These are phyloP conservation scores for Microdochium nivale DNA, from an alignment of 2,329 filamentous ascomycete genomes.

Conservation along the genomic window DNA sequence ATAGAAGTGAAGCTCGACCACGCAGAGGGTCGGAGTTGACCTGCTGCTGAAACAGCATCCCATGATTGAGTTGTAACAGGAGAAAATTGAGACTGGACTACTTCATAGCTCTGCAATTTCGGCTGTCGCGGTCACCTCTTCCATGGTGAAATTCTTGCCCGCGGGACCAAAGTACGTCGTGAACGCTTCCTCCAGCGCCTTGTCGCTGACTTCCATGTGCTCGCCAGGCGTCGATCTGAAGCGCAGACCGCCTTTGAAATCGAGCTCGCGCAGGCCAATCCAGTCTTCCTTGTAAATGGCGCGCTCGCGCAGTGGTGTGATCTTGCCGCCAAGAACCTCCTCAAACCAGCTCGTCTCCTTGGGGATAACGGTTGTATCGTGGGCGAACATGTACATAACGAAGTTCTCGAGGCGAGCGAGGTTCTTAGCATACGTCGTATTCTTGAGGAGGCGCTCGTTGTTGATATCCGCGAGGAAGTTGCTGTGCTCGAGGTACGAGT, in stretches of 20 bases:
- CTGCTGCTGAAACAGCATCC: background rate
- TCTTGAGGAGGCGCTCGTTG: constrained; percentile 76
- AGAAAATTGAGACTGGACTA: background rate
- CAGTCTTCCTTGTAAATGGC: constrained; percentile 83
- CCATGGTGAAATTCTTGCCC: constrained; percentile 26
- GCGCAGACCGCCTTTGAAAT: constrained; percentile 68
- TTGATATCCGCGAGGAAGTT: constrained; percentile 95
- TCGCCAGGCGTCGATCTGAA: constrained; percentile 66
- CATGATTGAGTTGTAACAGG: background rate
- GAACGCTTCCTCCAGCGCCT: constrained; percentile 59
- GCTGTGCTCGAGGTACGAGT: constrained; percentile 67
- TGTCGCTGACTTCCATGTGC: constrained; percentile 73
- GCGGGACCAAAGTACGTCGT: constrained; percentile 54
- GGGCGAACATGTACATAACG: constrained; percentile 81
- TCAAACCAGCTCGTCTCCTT: constrained; percentile 89
- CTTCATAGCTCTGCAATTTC: constrained; percentile 26
- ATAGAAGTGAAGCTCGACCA: background rate
- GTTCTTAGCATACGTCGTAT: constrained; percentile 62
- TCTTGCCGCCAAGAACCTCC: constrained; percentile 67
- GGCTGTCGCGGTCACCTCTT: constrained; percentile 10
- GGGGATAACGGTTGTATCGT: constrained; percentile 79
- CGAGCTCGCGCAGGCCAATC: constrained; percentile 74
- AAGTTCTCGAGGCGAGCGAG: constrained; percentile 64
- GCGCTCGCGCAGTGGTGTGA: constrained; percentile 60
- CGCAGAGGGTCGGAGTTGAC: too few relatives aligned